phyloP scores from a whole-genome alignment of 2,329 filamentous ascomycete genomes.

The Alternaria sp. region DNA sequence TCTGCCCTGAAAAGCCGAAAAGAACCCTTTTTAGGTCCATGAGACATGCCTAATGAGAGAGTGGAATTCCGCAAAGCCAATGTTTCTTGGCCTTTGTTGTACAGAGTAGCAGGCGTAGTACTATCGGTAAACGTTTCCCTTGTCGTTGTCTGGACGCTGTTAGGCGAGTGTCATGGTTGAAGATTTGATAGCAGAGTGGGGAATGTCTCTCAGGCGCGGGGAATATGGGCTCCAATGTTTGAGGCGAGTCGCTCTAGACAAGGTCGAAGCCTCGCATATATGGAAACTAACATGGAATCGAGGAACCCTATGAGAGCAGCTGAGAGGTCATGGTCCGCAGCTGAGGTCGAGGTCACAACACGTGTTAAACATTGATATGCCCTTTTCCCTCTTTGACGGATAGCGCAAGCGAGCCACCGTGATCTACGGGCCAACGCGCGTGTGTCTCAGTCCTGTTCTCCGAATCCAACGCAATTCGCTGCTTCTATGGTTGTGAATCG shows the following conservation, averaged over 20 bases:
- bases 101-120: constrained; percentile 5
- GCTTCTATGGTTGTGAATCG: constrained; percentile 1
- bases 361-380: constrained; percentile 3
- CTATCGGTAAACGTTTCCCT: constrained; percentile 7
- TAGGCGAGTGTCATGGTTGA: constrained; percentile 1
- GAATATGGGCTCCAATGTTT: constrained; percentile 19
- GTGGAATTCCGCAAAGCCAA: constrained; percentile 5
- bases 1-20: constrained; percentile 12
- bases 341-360: constrained; percentile 5
- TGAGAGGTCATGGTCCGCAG: background rate
- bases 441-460: constrained; percentile 8
- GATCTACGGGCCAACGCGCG: background rate
- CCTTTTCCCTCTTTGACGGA: constrained; percentile 12
- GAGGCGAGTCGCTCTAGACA: constrained; percentile 21
- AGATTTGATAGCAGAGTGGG: constrained; percentile 11
- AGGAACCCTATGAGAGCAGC: constrained; percentile 8
- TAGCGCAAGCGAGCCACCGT: background rate
- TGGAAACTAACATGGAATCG: constrained; percentile 8
- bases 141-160: constrained; percentile 7
- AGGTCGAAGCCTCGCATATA: constrained; percentile 9
- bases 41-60: constrained; percentile 24
- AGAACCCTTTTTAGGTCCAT: constrained; percentile 10
- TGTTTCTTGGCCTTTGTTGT: constrained; percentile 13
- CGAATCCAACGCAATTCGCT: background rate
- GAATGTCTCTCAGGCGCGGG: constrained; percentile 13